Evolutionary conservation across 345 rosid genomes (phyloP), one percentile per base, ranked within the genome.

Genomic region (Diplotaxis tenuifolia): DNA sequence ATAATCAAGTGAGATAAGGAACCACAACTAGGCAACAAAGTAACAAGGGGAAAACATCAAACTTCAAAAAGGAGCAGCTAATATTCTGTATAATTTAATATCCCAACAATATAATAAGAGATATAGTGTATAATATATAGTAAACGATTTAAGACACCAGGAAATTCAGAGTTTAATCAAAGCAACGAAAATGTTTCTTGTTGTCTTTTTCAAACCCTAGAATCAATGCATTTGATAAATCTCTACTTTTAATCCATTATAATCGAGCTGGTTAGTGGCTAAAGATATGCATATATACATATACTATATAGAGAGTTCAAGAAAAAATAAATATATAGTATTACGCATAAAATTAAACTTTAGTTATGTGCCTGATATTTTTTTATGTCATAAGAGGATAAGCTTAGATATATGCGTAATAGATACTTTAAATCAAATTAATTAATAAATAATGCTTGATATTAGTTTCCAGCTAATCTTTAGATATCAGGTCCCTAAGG

Each of bases 41-140:
- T 83, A 80, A 84, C 96, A 90, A 90, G 88, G 70, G 66, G 93
- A 86, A 91, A 88, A 75, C 83, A 72, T 82, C 86, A 86, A 82
- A 87, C 72, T 55, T 60, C 80, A 78, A 84, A 89, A 85, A 71
- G 78, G 65, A 61, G 77, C 73, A 67, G 67, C 73, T 77, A 71
- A 66, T 72, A 66, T 61, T 77, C 29, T 71, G 65, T 28, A 56
- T 70, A 70, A 45, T 56, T 70, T 64, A 70, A 70, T 70, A 76
- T 18, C 67, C 57, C 71, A 62, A 63, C 53, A 18, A 18, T 64
- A 70, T 47, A 76, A 64, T 63, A 75, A 56, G 20, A 12, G 0
- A 64, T 69, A 64, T 55, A 45, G 4, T 65, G 50, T 71, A 36
- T 45, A 61, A 21, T 64, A 80, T 78, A 75, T 71, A 81, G 52